Percentiles rank a stretch among this genome's conserved stretches.
These are phyloP conservation scores for Canariomyces notabilis DNA, from an alignment of 2,329 filamentous ascomycete genomes.

Conservation along the genomic window DNA sequence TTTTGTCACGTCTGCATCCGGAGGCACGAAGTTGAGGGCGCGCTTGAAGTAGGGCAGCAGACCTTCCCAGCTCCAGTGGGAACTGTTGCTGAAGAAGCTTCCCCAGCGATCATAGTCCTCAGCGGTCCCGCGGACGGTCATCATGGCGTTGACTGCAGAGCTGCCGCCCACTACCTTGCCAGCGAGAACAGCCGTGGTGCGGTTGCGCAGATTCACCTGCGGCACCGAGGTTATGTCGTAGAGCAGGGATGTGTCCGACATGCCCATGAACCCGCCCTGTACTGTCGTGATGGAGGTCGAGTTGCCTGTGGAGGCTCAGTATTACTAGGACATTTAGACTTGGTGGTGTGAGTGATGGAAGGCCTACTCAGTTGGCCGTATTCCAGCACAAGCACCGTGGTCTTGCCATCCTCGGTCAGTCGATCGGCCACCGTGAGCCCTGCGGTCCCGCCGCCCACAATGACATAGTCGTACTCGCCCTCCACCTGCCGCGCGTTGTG, in stretches of 20 bases:
- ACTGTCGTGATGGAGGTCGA: constrained; percentile 21
- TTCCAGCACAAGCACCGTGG: constrained; percentile 26
- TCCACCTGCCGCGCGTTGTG: constrained; percentile 13
- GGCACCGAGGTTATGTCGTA: constrained; percentile 29
- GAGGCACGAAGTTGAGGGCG: constrained; percentile 20
- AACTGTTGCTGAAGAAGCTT: constrained; percentile 22
- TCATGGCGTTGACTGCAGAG: constrained; percentile 25
- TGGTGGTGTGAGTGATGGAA: neutral
- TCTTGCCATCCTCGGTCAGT: constrained; percentile 19
- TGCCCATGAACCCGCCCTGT: constrained; percentile 18
- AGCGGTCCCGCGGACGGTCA: constrained; percentile 18
- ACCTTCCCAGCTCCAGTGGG: constrained; percentile 20
- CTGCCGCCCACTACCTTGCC: constrained; percentile 33
- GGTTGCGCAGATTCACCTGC: constrained; percentile 25
- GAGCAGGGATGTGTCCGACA: constrained; percentile 21
- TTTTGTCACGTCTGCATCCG: constrained; percentile 13
- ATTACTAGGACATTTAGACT: neutral
- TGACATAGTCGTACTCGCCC: constrained; percentile 28
- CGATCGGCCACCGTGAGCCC: constrained; percentile 23
- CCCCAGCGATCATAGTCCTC: constrained; percentile 24
- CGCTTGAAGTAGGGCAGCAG: constrained; percentile 23
- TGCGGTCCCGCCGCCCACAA: constrained; percentile 23
- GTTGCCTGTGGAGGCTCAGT: constrained; percentile 14
- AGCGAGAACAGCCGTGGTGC: constrained; percentile 21
- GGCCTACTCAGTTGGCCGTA: constrained; percentile 20